Evolutionary conservation across 176 grass and related monocot genomes (phyloP).

Genomic region (Rhynchospora tenuis): DNA sequence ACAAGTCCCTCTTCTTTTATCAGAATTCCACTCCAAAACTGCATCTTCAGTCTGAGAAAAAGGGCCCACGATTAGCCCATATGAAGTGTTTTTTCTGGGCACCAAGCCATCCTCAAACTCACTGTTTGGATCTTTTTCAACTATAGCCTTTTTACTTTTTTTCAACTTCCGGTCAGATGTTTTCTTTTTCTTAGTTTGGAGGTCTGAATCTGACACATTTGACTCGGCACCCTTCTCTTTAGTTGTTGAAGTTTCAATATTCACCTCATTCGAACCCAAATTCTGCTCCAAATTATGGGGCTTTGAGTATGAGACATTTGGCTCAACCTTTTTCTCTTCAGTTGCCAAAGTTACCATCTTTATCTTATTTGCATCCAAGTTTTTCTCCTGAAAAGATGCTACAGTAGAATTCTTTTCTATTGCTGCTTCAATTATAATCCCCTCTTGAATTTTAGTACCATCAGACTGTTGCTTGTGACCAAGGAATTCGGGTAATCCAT

Average conservation of each 20-base stretch:
- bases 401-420: slow-evolving; percentile 14
- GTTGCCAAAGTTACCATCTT: slow-evolving; percentile 13
- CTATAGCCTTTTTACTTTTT: slow-evolving; percentile 4
- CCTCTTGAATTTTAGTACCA: slow-evolving; percentile 10
- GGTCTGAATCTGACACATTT: slow-evolving; percentile 12
- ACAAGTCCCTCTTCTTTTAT: slow-evolving; percentile 34
- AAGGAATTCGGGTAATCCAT: background rate
- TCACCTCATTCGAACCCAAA: slow-evolving; percentile 13
- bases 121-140: slow-evolving; percentile 14
- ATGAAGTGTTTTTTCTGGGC: slow-evolving; percentile 44
- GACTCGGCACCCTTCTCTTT: background rate
- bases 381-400: slow-evolving; percentile 5
- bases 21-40: slow-evolving; percentile 36
- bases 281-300: slow-evolving; percentile 4
- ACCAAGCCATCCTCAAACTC: slow-evolving; percentile 35
- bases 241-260: slow-evolving; percentile 3
- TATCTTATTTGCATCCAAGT: background rate
- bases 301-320: background rate
- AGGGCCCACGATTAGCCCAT: slow-evolving; percentile 43
- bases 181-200: background rate
- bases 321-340: slow-evolving; percentile 5
- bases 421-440: slow-evolving; percentile 6
- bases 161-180: background rate
- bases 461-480: slow-evolving; percentile 16
- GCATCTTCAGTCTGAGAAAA: slow-evolving; percentile 37